Percentiles rank a stretch among this genome's conserved stretches.
Conservation (phyloP, 352 stramenopile genomes). For the Elongisporangium anandrum region DNA sequence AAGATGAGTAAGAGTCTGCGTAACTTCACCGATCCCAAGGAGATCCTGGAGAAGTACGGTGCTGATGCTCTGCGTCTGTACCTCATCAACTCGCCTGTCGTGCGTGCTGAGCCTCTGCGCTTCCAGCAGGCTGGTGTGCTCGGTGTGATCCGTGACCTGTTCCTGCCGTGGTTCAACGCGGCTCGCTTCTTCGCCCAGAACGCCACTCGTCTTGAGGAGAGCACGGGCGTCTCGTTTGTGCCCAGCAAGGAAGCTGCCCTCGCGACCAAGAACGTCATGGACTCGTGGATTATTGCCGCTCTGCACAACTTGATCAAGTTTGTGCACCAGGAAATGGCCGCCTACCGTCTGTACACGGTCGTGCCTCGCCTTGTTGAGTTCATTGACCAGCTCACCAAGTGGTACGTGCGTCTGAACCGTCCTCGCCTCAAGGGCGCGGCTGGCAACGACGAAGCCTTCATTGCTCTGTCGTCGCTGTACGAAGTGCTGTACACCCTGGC, state of each 20-base stretch:
- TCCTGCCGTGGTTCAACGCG: conserved; percentile 99
- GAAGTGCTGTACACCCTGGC: conserved; percentile 95
- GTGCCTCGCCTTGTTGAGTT: conserved; percentile 97
- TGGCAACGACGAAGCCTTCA: conserved; percentile 78
- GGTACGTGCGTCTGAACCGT: conserved; percentile 99
- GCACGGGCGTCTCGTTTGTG: conserved; percentile 84
- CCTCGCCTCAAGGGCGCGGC: conserved; percentile 95
- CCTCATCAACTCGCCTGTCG: conserved; percentile 99
- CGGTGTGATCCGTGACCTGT: conserved; percentile 97
- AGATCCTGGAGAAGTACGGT: conserved; percentile 96
- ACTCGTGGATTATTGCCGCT: conserved; percentile 99
- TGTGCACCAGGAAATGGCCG: conserved; percentile 96
- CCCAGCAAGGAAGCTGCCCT: conserved; percentile 84
- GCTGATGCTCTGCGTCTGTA: conserved; percentile 99
- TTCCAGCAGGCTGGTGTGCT: conserved; percentile 96
- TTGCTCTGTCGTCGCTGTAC: conserved; percentile 95
- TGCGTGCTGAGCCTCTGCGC: conserved; percentile 96
- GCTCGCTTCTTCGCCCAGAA: conserved; percentile 99
- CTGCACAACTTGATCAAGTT: conserved; percentile 98
- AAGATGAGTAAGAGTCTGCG: conserved; percentile 99
- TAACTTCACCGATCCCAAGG: conserved; percentile 96
- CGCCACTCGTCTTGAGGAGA: conserved; percentile 89
- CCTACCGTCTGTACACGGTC: conserved; percentile 99
- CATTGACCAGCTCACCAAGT: conserved; percentile 99
- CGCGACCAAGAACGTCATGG: conserved; percentile 96